Percentiles rank a stretch among this genome's conserved stretches.
Conservation (phyloP, 169 alveolate genomes). For the Besnoitia besnoiti region DNA sequence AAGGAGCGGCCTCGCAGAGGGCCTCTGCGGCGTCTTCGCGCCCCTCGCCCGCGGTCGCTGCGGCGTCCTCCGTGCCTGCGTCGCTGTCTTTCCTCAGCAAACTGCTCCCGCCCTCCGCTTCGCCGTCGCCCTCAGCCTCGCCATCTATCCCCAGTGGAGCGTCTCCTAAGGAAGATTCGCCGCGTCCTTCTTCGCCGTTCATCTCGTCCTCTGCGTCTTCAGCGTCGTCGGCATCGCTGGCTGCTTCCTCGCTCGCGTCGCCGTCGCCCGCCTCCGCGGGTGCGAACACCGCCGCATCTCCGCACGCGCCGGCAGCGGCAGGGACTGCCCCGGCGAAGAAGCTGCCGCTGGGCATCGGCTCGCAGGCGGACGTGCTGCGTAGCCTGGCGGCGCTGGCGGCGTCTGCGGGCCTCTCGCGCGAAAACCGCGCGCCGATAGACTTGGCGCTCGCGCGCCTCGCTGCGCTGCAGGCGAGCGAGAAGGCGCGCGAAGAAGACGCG, state of each 20-base stretch:
- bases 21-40: not conserved
- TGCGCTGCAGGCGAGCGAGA: not conserved
- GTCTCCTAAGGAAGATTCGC: not conserved
- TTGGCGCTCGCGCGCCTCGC: not conserved
- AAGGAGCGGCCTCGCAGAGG: too few species aligned
- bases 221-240: not conserved
- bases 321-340: too few species aligned
- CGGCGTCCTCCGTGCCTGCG: not conserved
- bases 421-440: not conserved
- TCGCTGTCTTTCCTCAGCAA: not conserved
- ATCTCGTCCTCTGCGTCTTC: not conserved
- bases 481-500: not conserved
- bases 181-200: not conserved
- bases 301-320: not conserved
- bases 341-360: not conserved
- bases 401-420: not conserved
- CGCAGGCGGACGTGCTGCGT: not conserved
- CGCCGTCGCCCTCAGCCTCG: too few species aligned
- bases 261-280: not conserved
- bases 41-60: not conserved
- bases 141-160: not conserved
- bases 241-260: not conserved
- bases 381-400: not conserved
- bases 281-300: not conserved
- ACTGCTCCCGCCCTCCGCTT: too few species aligned